These are phyloP conservation scores for Cladosporium phlei DNA, from an alignment of 2,329 filamentous ascomycete species.

Conservation along the genomic window DNA sequence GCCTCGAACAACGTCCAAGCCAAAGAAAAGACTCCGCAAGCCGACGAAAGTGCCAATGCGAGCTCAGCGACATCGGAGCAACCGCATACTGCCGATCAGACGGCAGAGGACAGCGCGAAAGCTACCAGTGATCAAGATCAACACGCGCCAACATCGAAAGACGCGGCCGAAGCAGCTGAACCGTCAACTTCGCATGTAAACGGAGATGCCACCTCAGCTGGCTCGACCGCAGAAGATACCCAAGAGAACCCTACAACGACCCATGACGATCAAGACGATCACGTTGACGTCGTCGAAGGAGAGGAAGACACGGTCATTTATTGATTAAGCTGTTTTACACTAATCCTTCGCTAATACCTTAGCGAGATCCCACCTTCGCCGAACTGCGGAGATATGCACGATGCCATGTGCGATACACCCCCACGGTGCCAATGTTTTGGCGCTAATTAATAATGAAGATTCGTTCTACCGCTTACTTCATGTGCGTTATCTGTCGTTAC, in stretches of 20 bases:
- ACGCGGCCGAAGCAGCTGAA: conserved; percentile 25
- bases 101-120: too few species aligned
- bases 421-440: too few species aligned
- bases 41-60: background rate
- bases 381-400: background rate
- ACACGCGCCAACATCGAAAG: conserved; percentile 18
- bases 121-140: too few species aligned
- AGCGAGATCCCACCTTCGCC: background rate
- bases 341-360: background rate
- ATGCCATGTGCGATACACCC: too few species aligned
- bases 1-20: background rate
- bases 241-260: conserved; percentile 1
- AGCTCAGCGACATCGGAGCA: background rate
- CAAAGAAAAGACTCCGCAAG: background rate
- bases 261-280: conserved; percentile 53
- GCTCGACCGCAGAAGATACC: background rate
- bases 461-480: background rate
- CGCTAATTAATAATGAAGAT: too few species aligned
- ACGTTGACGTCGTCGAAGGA: conserved; percentile 74
- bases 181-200: conserved; percentile 14
- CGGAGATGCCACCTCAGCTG: conserved; percentile 12
- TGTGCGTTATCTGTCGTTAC: background rate
- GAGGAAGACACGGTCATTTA: conserved; percentile 92
- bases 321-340: too few species aligned
- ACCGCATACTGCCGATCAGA: too few species aligned